Evolutionary conservation across 768 basidiomycete genomes (phyloP), one percentile per base, ranked within the genome.

Genomic region (Lactarius akahatsu): DNA sequence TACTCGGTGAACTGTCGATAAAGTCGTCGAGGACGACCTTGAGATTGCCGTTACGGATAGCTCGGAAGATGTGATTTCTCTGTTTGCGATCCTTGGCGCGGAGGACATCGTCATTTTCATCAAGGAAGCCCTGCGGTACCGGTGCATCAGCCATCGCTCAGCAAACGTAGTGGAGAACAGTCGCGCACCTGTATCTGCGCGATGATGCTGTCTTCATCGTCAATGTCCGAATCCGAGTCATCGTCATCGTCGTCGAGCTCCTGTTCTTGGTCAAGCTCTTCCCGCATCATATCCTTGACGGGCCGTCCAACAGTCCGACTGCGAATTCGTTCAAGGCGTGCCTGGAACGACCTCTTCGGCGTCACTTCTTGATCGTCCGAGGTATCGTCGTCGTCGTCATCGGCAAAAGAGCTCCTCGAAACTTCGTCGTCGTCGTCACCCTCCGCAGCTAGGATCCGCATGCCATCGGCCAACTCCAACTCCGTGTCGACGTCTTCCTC

Each of bases 301-400:
- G 34, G 63, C 59, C 65, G 74, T 10, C 58, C 65, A 26, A 63
- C 73, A 52, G 69, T 59, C 7, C 36, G 70, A 60, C 72, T 66
- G 60, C 69, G 30, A 32, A 80, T 30, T 59, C 71, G 73, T 47
- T 71, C 67, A 11, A 81, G 70, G n/a, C 77, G 72, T 0, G 76
- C 72, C 61, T 78, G 72, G 75, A 83, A 82, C 5, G 73, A 67
- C 1, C 75, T 66, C 45, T 66, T 64, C 0, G 80, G 81, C 20
- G 75, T 78, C 32, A 71, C 75, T 41, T 77, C 76, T 41, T 80
- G 80, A 9, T 76, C 74, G 0, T 76, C 71, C 23, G 80, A 75
- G 72, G 72, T 72, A 4, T 75, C 75, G 10, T 75, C 73, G 7
- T 71, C 63, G 0, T 72, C 75, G 0, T 76, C 74, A 0, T 38